Conservation (phyloP, 257 asterid species). For the Oldenlandia corymbosa region DNA sequence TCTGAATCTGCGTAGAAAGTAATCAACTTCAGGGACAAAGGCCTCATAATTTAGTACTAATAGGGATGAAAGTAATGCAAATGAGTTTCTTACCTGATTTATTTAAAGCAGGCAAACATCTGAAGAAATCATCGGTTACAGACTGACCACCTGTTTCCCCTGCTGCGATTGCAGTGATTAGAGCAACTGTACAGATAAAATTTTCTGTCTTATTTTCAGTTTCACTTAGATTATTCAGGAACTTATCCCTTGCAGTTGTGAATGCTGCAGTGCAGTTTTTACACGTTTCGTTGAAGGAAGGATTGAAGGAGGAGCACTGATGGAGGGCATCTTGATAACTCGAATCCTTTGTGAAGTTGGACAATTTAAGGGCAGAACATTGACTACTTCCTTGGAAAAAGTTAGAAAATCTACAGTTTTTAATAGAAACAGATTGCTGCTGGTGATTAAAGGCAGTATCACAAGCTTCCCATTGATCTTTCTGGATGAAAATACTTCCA, state of each 20-base stretch:
- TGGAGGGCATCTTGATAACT: conserved; percentile 17
- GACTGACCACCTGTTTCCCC: conserved; percentile 22
- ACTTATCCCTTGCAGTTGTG: conserved; percentile 17
- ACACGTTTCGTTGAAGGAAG: conserved; percentile 45
- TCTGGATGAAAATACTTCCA: conserved; percentile 32
- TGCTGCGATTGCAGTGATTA: conserved; percentile 43
- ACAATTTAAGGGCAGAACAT: conserved; percentile 37
- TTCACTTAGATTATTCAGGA: conserved; percentile 14
- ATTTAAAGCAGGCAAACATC: conserved; percentile 56
- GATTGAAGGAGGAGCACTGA: conserved; percentile 36
- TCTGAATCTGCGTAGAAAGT: conserved; percentile 35
- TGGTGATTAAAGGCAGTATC: conserved; percentile 22
- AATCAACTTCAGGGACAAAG: not conserved
- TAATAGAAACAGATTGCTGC: conserved; percentile 40
- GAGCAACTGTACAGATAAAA: conserved; percentile 41
- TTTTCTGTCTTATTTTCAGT: conserved; percentile 25
- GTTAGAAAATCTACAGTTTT: conserved; percentile 40
- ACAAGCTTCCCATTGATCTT: conserved; percentile 42
- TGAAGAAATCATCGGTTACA: conserved; percentile 33
- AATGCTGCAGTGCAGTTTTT: conserved; percentile 34
- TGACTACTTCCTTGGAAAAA: conserved; percentile 32
- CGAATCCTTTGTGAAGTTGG: conserved; percentile 5
- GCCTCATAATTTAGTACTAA: conserved; percentile 1
- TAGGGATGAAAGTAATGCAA: not conserved
- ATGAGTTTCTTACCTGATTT: conserved; percentile 37